phyloP scores from a whole-genome alignment of 306 rosid species.

The Vachellia collinsii region DNA sequence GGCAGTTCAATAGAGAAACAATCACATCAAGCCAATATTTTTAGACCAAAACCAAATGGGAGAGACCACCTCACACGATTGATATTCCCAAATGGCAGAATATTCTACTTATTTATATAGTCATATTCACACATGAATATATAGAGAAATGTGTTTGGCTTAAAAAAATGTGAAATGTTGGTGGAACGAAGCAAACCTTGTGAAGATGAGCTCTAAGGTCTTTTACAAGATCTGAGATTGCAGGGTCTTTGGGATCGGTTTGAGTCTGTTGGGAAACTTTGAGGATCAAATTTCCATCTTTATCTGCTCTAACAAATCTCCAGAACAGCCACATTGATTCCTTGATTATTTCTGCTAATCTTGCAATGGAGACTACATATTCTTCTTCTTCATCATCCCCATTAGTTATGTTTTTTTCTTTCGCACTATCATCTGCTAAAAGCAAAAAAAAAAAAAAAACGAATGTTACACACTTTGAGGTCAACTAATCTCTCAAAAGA shows the following conservation, averaged over 20 bases:
- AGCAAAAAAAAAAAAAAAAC: slow-evolving; percentile 15
- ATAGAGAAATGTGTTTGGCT: neutral
- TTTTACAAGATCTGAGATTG: slow-evolving; percentile 45
- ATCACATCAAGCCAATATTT: too few species aligned
- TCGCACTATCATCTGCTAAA: slow-evolving; percentile 54
- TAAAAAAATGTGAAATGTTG: neutral
- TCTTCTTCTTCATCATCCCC: slow-evolving; percentile 56
- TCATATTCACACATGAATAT: neutral
- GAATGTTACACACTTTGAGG: neutral
- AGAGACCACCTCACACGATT: too few species aligned
- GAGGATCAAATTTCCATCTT: slow-evolving; percentile 42
- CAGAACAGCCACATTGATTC: slow-evolving; percentile 72
- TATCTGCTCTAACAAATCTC: slow-evolving; percentile 69
- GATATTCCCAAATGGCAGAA: neutral
- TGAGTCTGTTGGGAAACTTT: slow-evolving; percentile 46
- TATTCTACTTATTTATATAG: neutral
- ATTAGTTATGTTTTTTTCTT: slow-evolving; percentile 40
- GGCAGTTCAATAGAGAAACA: too few species aligned
- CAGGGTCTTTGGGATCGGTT: slow-evolving; percentile 50
- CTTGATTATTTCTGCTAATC: slow-evolving; percentile 54
- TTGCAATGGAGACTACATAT: slow-evolving; percentile 44
- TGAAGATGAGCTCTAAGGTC: slow-evolving; percentile 53
- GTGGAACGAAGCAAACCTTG: slow-evolving; percentile 54
- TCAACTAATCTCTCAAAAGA: neutral
- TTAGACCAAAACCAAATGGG: too few species aligned